phyloP scores from a whole-genome alignment of 306 rosid genomes.

The Astragalus glycyphyllos region DNA sequence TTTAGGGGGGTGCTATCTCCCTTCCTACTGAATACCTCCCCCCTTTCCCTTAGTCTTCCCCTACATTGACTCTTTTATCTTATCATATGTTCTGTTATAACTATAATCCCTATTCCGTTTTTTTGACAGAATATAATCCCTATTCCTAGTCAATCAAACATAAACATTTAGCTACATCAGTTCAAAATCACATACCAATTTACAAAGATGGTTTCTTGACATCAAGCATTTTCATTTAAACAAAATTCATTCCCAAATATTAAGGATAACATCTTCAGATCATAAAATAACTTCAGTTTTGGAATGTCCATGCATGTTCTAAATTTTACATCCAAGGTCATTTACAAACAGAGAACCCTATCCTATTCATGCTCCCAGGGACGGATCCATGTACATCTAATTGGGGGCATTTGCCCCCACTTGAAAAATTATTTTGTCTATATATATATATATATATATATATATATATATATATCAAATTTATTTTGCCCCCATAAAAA shows the following conservation, averaged over 20 bases:
- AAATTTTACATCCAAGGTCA: background rate
- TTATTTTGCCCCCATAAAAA: too few relatives aligned
- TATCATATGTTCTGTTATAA: background rate
- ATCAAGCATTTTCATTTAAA: background rate
- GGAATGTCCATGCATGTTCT: background rate
- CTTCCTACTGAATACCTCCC: background rate
- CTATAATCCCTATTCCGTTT: background rate
- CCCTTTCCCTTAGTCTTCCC: background rate
- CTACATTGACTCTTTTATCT: background rate
- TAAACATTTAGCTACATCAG: background rate
- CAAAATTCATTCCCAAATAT: background rate
- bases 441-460: too few relatives aligned
- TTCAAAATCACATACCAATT: background rate
- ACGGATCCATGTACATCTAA: too few relatives aligned
- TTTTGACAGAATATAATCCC: background rate
- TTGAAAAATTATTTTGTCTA: too few relatives aligned
- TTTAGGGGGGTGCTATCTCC: background rate
- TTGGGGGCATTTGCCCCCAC: too few relatives aligned
- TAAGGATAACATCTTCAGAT: background rate
- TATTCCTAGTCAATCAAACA: conserved; percentile 14
- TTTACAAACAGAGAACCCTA: background rate
- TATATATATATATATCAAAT: too few relatives aligned
- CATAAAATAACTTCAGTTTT: background rate
- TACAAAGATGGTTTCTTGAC: background rate
- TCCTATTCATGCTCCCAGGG: too few relatives aligned